phyloP scores from a whole-genome alignment of 2,329 filamentous ascomycete genomes.

The Cadophora gregata region DNA sequence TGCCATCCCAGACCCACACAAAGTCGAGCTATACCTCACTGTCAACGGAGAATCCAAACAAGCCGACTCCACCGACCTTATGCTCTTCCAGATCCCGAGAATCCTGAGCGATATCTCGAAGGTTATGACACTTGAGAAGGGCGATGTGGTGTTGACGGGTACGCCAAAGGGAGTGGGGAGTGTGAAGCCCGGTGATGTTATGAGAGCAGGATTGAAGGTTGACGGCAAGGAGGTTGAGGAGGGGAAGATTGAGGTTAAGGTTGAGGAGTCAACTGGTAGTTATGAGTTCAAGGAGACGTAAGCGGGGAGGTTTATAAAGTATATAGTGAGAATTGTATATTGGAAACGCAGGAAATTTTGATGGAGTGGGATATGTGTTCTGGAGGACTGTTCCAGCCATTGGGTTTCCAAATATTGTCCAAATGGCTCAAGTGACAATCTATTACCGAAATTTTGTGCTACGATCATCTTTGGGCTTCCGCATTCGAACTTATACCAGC shows the following conservation, averaged over 20 bases:
- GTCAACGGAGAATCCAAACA: conserved; percentile 84
- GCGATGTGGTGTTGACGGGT: conserved; percentile 94
- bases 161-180: conserved; percentile 95
- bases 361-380: not conserved
- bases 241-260: conserved; percentile 80
- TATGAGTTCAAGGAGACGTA: conserved; percentile 81
- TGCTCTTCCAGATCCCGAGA: conserved; percentile 90
- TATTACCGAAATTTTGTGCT: not conserved
- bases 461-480: not conserved
- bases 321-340: conserved; percentile 21
- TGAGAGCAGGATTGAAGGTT: conserved; percentile 82
- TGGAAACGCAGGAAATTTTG: conserved; percentile 21
- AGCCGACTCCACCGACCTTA: conserved; percentile 87
- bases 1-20: conserved; percentile 83
- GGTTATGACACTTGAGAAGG: conserved; percentile 92
- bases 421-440: not conserved
- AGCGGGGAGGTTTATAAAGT: conserved; percentile 26
- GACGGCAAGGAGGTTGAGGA: conserved; percentile 83
- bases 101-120: conserved; percentile 90
- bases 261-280: conserved; percentile 77
- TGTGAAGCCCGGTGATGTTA: conserved; percentile 83
- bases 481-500: not conserved
- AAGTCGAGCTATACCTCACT: conserved; percentile 82
- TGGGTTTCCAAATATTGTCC: not conserved
- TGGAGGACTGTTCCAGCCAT: not conserved